Evolutionary conservation across 352 stramenopile species (phyloP), one percentile per base, ranked within the genome.

Genomic region (Pilasporangium apinafurcum): DNA sequence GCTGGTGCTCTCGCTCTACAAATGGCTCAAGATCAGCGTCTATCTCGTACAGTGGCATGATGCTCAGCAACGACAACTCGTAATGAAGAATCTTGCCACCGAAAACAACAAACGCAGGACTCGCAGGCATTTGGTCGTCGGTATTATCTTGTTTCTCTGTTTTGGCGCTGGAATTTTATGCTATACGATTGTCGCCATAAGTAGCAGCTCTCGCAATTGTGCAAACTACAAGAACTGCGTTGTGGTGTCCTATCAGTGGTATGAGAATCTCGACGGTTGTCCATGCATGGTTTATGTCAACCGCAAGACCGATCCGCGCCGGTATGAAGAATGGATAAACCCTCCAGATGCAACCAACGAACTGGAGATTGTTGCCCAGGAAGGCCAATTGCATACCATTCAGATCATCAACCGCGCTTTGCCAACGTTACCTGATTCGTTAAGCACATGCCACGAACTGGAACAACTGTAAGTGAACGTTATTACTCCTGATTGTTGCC

Each of bases 401-500:
- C 60, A 76, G 37, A 58, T 82, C 25, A 61, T 75, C 18, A 82
- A 82, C 21, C 59, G 44, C 3, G 53, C 53, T 16, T 17, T 82
- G 0, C 44, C 64, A 12, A 49, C 48, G 18, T n/a, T 80, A 9
- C 70, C 65, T 5, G 56, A 62, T 4, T 35, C 53, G 12, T 51
- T 82, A 17, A 42, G 46, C 14, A 48, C 51, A 0, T 78, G 65
- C 34, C 44, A 49, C 9, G 27, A 75, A 6, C 51, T 78, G 2
- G 41, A 56, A 24, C 48, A 62, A 28, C 39, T 67, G 56, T 65
- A 40, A 12, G 56, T 65, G 56, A 58, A 47, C 21, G 52, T 48
- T 35, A 13, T 5, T 0, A 6, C 28, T 20, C 12, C 32, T 25
- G 5, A n/a, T 16, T 16, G 14, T 29, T 14, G 1, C 13, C 22